Evolutionary conservation across 2,329 filamentous ascomycete genomes (phyloP).

Genomic region (Dactylellina parvicollis): DNA sequence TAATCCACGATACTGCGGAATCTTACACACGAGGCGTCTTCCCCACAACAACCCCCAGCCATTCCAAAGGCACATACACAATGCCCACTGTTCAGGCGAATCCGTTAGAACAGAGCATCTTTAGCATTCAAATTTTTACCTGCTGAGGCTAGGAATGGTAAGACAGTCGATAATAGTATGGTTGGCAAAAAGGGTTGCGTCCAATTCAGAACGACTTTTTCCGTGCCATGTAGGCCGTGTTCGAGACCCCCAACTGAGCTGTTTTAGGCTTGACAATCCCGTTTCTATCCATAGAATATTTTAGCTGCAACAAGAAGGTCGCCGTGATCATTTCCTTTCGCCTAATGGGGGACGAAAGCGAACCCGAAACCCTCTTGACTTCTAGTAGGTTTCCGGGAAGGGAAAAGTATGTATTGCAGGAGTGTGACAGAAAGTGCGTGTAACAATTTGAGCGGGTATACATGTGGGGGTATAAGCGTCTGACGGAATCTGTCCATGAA

Average conservation of each 20-base stretch:
- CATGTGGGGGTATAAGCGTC: neutral
- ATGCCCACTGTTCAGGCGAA: no score
- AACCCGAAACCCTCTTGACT: no score
- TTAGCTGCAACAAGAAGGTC: neutral
- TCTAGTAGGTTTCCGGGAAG: neutral
- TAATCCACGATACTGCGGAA: slow-evolving; percentile 14
- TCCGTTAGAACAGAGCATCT: no score
- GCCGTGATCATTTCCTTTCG: slow-evolving; percentile 29
- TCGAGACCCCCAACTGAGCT: no score
- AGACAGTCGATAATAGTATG: no score
- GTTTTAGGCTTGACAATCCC: no score
- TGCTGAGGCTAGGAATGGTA: neutral
- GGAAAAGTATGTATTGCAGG: slow-evolving; percentile 15
- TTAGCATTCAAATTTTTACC: no score
- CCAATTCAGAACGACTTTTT: no score
- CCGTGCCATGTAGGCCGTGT: neutral
- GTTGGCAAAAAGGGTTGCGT: no score
- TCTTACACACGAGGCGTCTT: neutral
- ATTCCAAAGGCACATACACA: neutral
- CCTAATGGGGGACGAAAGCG: no score
- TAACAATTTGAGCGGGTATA: neutral
- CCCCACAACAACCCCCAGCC: neutral
- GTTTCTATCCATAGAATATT: neutral
- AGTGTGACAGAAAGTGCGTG: slow-evolving; percentile 7
- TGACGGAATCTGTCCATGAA: neutral